Conservation (phyloP, 305 asterid genomes). For the Caryopteris hybrid region DNA sequence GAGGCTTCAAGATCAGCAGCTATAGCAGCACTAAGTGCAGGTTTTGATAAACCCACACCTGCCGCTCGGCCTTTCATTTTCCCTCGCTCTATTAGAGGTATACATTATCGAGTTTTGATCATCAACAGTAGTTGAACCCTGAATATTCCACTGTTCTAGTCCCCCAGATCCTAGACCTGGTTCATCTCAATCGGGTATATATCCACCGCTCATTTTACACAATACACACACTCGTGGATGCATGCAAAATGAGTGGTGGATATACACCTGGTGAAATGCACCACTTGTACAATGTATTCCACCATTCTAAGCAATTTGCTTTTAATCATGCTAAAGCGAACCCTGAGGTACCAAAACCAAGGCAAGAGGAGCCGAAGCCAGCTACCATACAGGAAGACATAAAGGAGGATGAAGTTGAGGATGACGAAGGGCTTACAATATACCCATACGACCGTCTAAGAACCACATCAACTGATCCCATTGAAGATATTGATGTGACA, state of each 20-base stretch:
- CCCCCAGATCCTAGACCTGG: not conserved
- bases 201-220: too few relatives aligned
- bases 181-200: not conserved
- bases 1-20: conserved; percentile 73
- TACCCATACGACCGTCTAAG: conserved; percentile 78
- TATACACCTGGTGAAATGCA: too few relatives aligned
- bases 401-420: conserved; percentile 81
- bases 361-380: conserved; percentile 51
- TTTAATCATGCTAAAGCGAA: conserved; percentile 19
- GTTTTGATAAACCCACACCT: conserved; percentile 53
- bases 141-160: not conserved
- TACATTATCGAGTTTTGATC: not conserved
- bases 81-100: conserved; percentile 79
- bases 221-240: too few relatives aligned
- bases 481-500: conserved; percentile 72
- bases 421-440: conserved; percentile 61
- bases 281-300: not conserved
- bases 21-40: conserved; percentile 57
- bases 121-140: not conserved
- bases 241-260: too few relatives aligned
- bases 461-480: conserved; percentile 57
- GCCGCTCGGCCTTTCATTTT: conserved; percentile 50
- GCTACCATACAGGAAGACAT: conserved; percentile 81
- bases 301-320: not conserved
- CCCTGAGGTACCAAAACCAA: conserved; percentile 40